phyloP scores from a whole-genome alignment of 1,284 basidiomycete genomes.

The Pyrrhoderma noxium region DNA sequence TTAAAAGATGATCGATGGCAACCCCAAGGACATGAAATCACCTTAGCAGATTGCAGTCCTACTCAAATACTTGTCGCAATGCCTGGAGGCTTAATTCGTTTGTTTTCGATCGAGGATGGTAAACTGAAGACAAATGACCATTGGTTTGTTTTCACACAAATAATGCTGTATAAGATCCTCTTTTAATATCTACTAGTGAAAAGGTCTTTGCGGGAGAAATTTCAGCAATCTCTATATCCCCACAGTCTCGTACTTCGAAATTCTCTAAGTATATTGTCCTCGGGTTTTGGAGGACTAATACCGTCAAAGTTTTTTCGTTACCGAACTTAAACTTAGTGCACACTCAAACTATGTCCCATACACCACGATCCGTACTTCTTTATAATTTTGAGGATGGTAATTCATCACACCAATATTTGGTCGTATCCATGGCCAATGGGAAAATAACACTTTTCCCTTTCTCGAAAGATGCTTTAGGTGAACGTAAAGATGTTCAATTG shows the following conservation, averaged over 20 bases:
- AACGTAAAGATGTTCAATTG: slow-evolving; percentile 55
- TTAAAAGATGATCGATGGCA: slow-evolving; percentile 9
- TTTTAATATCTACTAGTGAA: too few species aligned
- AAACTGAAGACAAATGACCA: slow-evolving; percentile 5
- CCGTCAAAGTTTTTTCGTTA: slow-evolving; percentile 53
- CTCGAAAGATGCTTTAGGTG: slow-evolving; percentile 40
- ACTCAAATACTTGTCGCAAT: slow-evolving; percentile 16
- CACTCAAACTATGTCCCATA: slow-evolving; percentile 42
- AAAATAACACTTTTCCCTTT: slow-evolving; percentile 56
- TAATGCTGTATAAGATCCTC: too few species aligned
- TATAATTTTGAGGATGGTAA: slow-evolving; percentile 50
- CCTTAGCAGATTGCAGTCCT: slow-evolving; percentile 17
- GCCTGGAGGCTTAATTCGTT: slow-evolving; percentile 10
- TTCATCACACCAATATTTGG: slow-evolving; percentile 42
- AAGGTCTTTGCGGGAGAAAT: slow-evolving; percentile 37
- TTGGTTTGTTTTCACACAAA: slow-evolving; percentile 8
- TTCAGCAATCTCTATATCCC: slow-evolving; percentile 57
- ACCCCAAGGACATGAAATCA: slow-evolving; percentile 3
- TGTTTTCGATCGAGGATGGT: slow-evolving; percentile 9
- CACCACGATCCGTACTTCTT: slow-evolving; percentile 68
- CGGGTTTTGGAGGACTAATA: slow-evolving; percentile 72
- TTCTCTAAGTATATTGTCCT: slow-evolving; percentile 50
- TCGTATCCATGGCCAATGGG: slow-evolving; percentile 80
- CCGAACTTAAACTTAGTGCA: slow-evolving; percentile 35
- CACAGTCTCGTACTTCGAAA: slow-evolving; percentile 40